Percentiles rank a stretch among this genome's conserved stretches.
Evolutionary conservation across 2,329 filamentous ascomycete species (phyloP).

Genomic region (Penicillium brevicompactum): DNA sequence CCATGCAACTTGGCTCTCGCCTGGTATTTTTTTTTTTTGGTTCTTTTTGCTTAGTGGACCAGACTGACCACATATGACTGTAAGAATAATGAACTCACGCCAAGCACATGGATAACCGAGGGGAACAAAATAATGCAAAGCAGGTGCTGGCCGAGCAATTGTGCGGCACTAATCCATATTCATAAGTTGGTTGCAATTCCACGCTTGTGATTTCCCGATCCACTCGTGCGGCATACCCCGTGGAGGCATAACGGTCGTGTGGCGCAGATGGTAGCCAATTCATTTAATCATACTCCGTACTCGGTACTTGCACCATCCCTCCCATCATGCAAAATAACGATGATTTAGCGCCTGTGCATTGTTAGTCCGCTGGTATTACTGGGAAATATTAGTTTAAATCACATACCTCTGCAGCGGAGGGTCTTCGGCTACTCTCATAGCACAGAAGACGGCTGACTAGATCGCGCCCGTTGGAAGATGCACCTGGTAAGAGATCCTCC

Average conservation of each 20-base stretch:
- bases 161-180: background rate
- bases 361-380: conserved; percentile 16
- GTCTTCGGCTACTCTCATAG: conserved; percentile 69
- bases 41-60: background rate
- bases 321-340: conserved; percentile 37
- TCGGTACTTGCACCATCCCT: background rate
- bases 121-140: background rate
- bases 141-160: background rate
- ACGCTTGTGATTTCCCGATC: background rate
- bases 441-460: conserved; percentile 69
- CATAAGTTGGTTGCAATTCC: conserved; percentile 4
- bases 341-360: conserved; percentile 38
- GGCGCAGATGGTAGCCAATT: conserved; percentile 1
- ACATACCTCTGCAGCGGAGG: conserved; percentile 66
- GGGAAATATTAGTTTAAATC: background rate
- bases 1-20: background rate
- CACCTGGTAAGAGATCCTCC: conserved; percentile 67
- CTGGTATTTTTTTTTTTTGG: background rate
- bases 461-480: conserved; percentile 61
- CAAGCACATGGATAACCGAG: background rate
- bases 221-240: conserved; percentile 5
- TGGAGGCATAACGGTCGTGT: conserved; percentile 3
- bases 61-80: background rate
- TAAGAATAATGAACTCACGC: background rate
- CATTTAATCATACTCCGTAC: background rate